Percentiles rank a stretch among this genome's conserved stretches.
These are phyloP conservation scores for Capsella rubella DNA, from an alignment of 441 rosid genomes.

Conservation along the genomic window DNA sequence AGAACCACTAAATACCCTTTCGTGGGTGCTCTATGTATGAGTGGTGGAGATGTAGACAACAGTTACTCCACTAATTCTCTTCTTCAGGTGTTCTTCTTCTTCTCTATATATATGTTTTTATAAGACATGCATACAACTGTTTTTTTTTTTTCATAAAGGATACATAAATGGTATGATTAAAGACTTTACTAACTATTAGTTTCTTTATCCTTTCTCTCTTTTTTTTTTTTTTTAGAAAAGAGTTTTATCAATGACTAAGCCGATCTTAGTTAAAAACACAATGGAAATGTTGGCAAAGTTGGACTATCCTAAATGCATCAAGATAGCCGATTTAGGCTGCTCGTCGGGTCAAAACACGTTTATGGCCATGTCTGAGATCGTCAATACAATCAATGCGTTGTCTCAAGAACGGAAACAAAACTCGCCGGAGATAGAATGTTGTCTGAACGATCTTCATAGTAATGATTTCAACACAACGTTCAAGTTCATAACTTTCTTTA, in stretches of 20 bases:
- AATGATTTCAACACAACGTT: constrained; percentile 62
- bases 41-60: constrained; percentile 22
- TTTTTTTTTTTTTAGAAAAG: constrained; percentile 1
- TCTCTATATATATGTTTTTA: background rate
- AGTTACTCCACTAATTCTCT: constrained; percentile 33
- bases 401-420: constrained; percentile 1
- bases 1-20: background rate
- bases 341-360: constrained; percentile 40
- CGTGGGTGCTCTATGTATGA: constrained; percentile 21
- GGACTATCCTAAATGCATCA: constrained; percentile 28
- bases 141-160: too few relatives aligned
- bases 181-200: background rate
- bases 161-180: background rate
- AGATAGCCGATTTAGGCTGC: constrained; percentile 39
- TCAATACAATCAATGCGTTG: constrained; percentile 23
- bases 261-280: constrained; percentile 23
- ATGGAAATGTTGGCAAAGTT: constrained; percentile 21
- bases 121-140: too few relatives aligned
- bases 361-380: constrained; percentile 30
- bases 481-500: constrained; percentile 41
- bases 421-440: constrained; percentile 46
- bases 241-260: constrained; percentile 17
- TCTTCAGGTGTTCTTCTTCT: constrained; percentile 8
- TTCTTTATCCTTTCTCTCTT: background rate
- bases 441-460: constrained; percentile 57